Conservation (phyloP, 129 eudicot species). For the Flaveria bidentis region DNA sequence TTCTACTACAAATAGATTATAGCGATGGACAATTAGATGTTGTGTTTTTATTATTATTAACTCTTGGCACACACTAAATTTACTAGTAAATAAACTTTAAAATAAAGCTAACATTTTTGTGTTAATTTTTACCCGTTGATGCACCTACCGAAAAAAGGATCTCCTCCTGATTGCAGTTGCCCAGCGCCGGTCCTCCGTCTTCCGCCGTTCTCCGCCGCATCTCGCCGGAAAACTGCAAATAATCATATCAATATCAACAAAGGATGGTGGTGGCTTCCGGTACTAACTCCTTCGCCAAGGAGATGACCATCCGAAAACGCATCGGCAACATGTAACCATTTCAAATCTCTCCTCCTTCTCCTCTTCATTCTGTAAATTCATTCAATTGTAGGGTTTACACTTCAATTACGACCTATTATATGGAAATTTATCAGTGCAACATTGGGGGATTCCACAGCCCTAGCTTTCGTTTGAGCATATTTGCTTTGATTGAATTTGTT, state of each 20-base stretch:
- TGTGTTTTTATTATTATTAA: too few relatives aligned
- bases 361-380: background rate
- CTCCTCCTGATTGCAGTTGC: too few relatives aligned
- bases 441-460: background rate
- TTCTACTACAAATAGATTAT: too few relatives aligned
- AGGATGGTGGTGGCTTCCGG: conserved; percentile 66
- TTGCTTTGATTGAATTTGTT: background rate
- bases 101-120: too few relatives aligned
- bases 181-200: background rate
- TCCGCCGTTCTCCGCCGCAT: conserved; percentile 27
- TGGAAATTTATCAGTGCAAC: background rate
- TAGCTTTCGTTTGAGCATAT: background rate
- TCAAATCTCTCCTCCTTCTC: conserved; percentile 9
- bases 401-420: too few relatives aligned
- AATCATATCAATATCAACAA: background rate
- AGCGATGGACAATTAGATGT: too few relatives aligned
- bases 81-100: too few relatives aligned
- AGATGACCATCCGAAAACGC: conserved; percentile 78
- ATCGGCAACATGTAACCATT: conserved; percentile 60
- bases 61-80: too few relatives aligned
- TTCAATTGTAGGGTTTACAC: conserved; percentile 15
- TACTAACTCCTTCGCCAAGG: conserved; percentile 70
- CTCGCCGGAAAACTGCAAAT: background rate
- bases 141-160: too few relatives aligned
- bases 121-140: too few relatives aligned